phyloP scores from a whole-genome alignment of 352 stramenopile genomes.

The Phytophthora constricta region DNA sequence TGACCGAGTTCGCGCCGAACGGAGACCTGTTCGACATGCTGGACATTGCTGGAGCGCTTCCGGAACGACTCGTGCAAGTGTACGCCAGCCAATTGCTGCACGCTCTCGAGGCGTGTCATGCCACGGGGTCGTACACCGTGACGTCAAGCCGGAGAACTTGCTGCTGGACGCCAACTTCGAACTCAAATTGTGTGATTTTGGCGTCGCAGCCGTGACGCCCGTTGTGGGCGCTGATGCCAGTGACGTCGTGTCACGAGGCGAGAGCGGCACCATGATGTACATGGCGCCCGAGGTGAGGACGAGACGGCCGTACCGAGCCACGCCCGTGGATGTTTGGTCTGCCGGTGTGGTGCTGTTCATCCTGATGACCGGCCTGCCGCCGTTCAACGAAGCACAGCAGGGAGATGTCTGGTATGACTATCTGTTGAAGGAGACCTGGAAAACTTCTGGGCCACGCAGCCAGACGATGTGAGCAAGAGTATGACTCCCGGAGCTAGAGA shows the following conservation, averaged over 20 bases:
- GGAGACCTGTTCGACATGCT: slow-evolving; percentile 90
- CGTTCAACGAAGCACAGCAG: slow-evolving; percentile 77
- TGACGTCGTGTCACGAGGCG: slow-evolving; percentile 46
- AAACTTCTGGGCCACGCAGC: slow-evolving; percentile 66
- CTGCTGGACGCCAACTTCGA: slow-evolving; percentile 80
- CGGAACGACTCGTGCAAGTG: slow-evolving; percentile 59
- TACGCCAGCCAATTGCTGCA: slow-evolving; percentile 83
- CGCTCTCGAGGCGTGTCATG: slow-evolving; percentile 78
- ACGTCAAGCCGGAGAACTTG: slow-evolving; percentile 93
- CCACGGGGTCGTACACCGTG: slow-evolving; percentile 79
- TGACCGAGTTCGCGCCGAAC: slow-evolving; percentile 79
- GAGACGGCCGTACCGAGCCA: slow-evolving; percentile 66
- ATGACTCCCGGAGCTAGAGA: slow-evolving; percentile 68
- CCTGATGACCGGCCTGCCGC: slow-evolving; percentile 88
- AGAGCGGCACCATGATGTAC: slow-evolving; percentile 87
- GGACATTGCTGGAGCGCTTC: slow-evolving; percentile 66
- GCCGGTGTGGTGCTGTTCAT: slow-evolving; percentile 92
- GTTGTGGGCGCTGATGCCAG: slow-evolving; percentile 15
- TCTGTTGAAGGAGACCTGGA: slow-evolving; percentile 56
- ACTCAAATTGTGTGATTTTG: slow-evolving; percentile 95
- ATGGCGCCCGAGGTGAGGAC: slow-evolving; percentile 87
- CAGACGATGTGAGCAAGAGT: slow-evolving; percentile 32
- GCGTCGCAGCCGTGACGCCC: slow-evolving; percentile 78
- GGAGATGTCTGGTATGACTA: slow-evolving; percentile 85
- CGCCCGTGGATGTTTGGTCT: slow-evolving; percentile 90